Evolutionary conservation across 768 basidiomycete genomes (phyloP).

Genomic region (Hericium rajendrae): DNA sequence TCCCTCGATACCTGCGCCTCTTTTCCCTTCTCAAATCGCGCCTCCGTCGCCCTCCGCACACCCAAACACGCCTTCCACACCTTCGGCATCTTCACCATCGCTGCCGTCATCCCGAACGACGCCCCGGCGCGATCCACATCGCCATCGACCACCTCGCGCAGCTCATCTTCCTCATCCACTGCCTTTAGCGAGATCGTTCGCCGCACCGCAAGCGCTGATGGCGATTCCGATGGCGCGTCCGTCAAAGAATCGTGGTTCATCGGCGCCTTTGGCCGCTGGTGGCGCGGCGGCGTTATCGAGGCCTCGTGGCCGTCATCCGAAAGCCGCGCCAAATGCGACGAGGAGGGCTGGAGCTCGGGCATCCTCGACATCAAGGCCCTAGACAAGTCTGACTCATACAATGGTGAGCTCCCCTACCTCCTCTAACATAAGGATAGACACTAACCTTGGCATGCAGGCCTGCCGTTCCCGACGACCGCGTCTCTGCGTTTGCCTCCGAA

Average conservation of each 20-base stretch:
- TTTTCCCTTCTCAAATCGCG: conserved; percentile 87
- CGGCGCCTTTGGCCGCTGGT: conserved; percentile 88
- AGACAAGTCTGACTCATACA: conserved; percentile 58
- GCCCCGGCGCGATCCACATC: conserved; percentile 6
- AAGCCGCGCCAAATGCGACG: conserved; percentile 49
- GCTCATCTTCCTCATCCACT: conserved; percentile 6
- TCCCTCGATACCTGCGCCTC: conserved; percentile 25
- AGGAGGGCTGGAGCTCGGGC: conserved; percentile 70
- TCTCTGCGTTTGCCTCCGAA: conserved; percentile 25
- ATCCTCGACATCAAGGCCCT: conserved; percentile 67
- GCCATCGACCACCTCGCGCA: conserved; percentile 6
- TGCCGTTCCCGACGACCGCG: conserved; percentile 14
- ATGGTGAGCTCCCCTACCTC: conserved; percentile 44
- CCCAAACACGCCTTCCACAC: conserved; percentile 82
- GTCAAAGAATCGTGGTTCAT: conserved; percentile 81
- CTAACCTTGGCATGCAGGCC: conserved; percentile 2
- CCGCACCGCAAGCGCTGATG: neutral
- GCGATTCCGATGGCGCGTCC: conserved; percentile 37
- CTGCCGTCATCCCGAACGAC: conserved; percentile 53
- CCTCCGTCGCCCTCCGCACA: conserved; percentile 86
- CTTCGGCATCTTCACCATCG: conserved; percentile 83
- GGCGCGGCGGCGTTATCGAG: conserved; percentile 74
- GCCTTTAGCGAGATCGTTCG: conserved; percentile 2
- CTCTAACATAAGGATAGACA: neutral
- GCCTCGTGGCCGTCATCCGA: conserved; percentile 66